These are phyloP conservation scores for Magnolia changhungtana DNA, from an alignment of 164 flowering plant species.

Conservation along the genomic window DNA sequence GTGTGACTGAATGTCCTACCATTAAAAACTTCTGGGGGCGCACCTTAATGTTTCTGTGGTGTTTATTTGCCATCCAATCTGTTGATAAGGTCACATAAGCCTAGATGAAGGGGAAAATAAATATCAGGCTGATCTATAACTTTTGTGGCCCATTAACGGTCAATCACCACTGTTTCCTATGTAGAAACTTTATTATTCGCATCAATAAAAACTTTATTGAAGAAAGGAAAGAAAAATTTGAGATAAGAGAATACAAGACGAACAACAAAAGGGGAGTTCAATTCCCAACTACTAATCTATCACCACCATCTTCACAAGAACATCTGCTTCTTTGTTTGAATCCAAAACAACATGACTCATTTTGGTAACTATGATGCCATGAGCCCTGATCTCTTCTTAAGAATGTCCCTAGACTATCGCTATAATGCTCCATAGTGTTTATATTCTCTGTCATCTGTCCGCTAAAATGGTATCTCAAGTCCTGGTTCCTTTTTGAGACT, in stretches of 20 bases:
- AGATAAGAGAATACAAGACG: not conserved
- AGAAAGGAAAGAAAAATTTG: too few species aligned
- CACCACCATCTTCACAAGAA: not conserved
- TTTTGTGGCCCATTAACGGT: too few species aligned
- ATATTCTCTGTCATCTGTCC: slow-evolving; percentile 7
- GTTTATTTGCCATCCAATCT: too few species aligned
- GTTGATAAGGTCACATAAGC: too few species aligned
- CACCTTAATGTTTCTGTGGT: too few species aligned
- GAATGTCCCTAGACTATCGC: not conserved
- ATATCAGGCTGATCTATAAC: too few species aligned
- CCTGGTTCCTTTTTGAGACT: slow-evolving; percentile 90
- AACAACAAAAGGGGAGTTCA: not conserved
- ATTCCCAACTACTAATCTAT: not conserved
- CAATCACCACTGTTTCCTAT: too few species aligned
- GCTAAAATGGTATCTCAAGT: slow-evolving; percentile 99
- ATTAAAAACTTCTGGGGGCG: too few species aligned
- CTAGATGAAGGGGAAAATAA: too few species aligned
- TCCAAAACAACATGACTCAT: not conserved
- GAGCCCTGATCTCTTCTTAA: not conserved
- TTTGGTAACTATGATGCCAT: not conserved
- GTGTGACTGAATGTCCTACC: too few species aligned
- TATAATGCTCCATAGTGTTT: not conserved
- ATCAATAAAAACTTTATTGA: too few species aligned
- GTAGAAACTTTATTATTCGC: too few species aligned
- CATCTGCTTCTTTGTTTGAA: not conserved